Conservation (phyloP, 306 rosid species). For the Biancaea sappan region DNA sequence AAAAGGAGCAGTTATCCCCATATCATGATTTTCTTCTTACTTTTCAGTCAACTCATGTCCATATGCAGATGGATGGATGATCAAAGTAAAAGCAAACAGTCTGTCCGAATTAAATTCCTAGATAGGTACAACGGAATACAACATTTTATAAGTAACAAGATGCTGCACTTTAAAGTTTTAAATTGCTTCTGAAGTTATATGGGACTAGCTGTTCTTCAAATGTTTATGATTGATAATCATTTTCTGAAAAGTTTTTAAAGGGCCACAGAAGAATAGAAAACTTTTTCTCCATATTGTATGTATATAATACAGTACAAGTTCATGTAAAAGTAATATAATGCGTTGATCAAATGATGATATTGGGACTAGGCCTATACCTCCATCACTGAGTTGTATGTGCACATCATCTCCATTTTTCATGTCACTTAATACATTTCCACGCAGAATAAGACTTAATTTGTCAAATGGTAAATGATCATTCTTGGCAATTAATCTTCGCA, state of each 20-base stretch:
- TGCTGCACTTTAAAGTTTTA: constrained; percentile 62
- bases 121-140: constrained; percentile 74
- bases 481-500: constrained; percentile 68
- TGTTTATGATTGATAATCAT: constrained; percentile 32
- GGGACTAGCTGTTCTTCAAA: constrained; percentile 37
- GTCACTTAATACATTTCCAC: constrained; percentile 75
- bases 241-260: constrained; percentile 37
- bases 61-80: constrained; percentile 94
- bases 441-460: constrained; percentile 74
- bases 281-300: background rate
- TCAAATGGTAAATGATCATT: constrained; percentile 56
- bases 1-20: background rate
- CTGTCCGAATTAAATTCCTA: constrained; percentile 67
- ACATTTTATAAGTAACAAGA: constrained; percentile 86
- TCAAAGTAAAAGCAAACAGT: constrained; percentile 78
- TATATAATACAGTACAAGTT: constrained; percentile 14
- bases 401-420: constrained; percentile 58
- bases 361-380: constrained; percentile 59
- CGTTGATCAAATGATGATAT: constrained; percentile 27
- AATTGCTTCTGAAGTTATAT: constrained; percentile 25
- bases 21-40: background rate
- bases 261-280: background rate
- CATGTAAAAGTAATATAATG: background rate
- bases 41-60: constrained; percentile 76
- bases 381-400: constrained; percentile 57